These are phyloP conservation scores for Platismatia glauca DNA, from an alignment of 495 filamentous ascomycete genomes.

Conservation along the genomic window DNA sequence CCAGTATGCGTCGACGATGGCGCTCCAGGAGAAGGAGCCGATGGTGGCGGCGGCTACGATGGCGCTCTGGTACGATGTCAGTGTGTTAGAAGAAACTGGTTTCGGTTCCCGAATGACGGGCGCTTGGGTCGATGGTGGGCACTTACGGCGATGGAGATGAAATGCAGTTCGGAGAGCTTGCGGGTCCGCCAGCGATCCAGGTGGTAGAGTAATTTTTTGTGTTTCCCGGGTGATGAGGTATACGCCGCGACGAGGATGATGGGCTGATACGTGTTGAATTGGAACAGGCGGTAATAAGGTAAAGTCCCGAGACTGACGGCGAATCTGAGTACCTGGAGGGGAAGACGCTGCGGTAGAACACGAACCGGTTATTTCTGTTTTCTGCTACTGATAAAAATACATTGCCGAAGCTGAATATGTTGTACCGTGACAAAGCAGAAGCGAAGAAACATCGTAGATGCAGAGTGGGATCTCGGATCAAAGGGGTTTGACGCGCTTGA, in stretches of 20 bases:
- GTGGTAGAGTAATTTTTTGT: conserved; percentile 4
- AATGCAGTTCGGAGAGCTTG: conserved; percentile 28
- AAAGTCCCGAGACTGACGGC: conserved; percentile 4
- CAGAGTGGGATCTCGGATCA: too few relatives aligned
- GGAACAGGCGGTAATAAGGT: conserved; percentile 7
- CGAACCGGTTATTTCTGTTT: not conserved
- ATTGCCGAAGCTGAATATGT: not conserved
- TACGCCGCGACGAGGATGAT: conserved; percentile 6
- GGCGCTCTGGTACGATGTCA: conserved; percentile 15
- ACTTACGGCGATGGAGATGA: conserved; percentile 28
- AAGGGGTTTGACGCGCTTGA: too few relatives aligned
- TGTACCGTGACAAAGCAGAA: not conserved
- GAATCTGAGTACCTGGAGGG: not conserved
- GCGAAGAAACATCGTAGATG: not conserved
- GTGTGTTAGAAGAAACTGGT: not conserved
- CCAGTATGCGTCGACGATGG: conserved; percentile 23
- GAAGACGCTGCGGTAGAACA: not conserved
- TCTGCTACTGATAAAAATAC: not conserved
- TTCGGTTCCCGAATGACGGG: not conserved
- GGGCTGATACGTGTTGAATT: conserved; percentile 4
- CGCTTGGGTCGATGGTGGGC: not conserved
- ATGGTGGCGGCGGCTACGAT: conserved; percentile 28
- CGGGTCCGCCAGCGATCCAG: conserved; percentile 24
- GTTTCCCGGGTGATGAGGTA: not conserved
- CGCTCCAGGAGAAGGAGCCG: conserved; percentile 29